Percentiles rank a stretch among this genome's conserved stretches.
Conservation (phyloP, 2,329 filamentous ascomycete species). For the Hirsutella minnesotensis region DNA sequence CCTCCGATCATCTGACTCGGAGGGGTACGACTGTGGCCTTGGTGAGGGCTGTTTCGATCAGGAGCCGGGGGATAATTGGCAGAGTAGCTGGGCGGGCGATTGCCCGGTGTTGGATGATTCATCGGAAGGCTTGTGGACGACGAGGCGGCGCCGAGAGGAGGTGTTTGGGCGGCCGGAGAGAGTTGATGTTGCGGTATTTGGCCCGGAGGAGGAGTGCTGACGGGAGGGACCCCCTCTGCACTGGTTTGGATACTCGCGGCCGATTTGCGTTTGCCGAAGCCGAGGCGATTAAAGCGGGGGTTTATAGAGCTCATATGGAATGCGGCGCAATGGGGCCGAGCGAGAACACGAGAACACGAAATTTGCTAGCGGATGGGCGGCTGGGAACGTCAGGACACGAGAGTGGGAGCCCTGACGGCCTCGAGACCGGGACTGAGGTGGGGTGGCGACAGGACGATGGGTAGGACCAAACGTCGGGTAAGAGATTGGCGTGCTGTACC, state of each 20-base stretch:
- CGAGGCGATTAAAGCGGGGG: constrained; percentile 66
- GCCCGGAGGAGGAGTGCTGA: constrained; percentile 25
- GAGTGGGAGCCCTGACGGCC: background rate
- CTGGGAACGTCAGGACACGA: constrained; percentile 2
- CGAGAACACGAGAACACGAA: constrained; percentile 1
- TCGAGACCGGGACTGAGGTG: background rate
- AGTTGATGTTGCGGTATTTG: constrained; percentile 40
- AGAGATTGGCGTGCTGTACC: constrained; percentile 3
- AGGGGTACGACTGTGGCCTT: constrained; percentile 40
- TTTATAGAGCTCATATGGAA: constrained; percentile 65
- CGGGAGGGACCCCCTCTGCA: constrained; percentile 23
- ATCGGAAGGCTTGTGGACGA: constrained; percentile 41
- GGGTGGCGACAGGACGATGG: background rate
- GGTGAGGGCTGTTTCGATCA: constrained; percentile 42
- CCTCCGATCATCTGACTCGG: constrained; percentile 51
- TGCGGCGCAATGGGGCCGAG: constrained; percentile 10
- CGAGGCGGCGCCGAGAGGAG: constrained; percentile 26
- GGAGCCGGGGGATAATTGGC: constrained; percentile 38
- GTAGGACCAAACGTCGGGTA: background rate
- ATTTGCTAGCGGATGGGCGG: background rate
- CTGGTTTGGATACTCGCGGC: constrained; percentile 45
- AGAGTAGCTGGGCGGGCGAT: constrained; percentile 53
- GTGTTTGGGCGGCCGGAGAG: constrained; percentile 20
- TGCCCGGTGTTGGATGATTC: constrained; percentile 49
- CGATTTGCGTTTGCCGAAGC: constrained; percentile 72